A percentile compares a stretch with the other conserved stretches of the same genome.
phyloP scores from a whole-genome alignment of 257 asterid species.

The Gentiana dahurica region DNA sequence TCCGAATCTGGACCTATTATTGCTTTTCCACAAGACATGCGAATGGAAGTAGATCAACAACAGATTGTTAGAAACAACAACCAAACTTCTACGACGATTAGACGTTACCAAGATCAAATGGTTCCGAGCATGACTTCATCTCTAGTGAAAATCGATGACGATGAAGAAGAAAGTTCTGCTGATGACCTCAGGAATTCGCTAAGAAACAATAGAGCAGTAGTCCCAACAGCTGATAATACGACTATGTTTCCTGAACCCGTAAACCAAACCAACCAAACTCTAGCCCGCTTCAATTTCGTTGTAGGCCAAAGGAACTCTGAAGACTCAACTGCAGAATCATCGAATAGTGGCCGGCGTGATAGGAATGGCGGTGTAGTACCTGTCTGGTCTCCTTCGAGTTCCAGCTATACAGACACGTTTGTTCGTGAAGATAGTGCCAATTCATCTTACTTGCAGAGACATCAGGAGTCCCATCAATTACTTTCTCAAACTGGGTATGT shows the following conservation, averaged over 20 bases:
- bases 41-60: slow-evolving; percentile 51
- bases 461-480: slow-evolving; percentile 59
- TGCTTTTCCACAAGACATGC: slow-evolving; percentile 67
- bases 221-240: slow-evolving; percentile 50
- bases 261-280: slow-evolving; percentile 14
- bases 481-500: slow-evolving; percentile 72
- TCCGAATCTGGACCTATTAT: slow-evolving; percentile 48
- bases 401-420: slow-evolving; percentile 51
- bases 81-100: slow-evolving; percentile 17
- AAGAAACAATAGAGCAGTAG: slow-evolving; percentile 59
- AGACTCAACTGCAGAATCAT: slow-evolving; percentile 89
- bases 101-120: slow-evolving; percentile 80
- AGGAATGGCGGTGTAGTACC: slow-evolving; percentile 83
- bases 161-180: slow-evolving; percentile 36
- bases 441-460: slow-evolving; percentile 61
- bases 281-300: slow-evolving; percentile 17
- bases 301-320: slow-evolving; percentile 52
- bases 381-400: slow-evolving; percentile 77
- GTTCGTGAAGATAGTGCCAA: slow-evolving; percentile 43
- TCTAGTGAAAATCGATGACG: slow-evolving; percentile 42
- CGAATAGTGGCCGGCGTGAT: slow-evolving; percentile 39
- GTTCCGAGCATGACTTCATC: slow-evolving; percentile 89
- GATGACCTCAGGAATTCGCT: slow-evolving; percentile 30
- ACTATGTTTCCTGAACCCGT: slow-evolving; percentile 25
- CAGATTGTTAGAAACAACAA: slow-evolving; percentile 35